These are phyloP conservation scores for Leccinum boreale DNA, from an alignment of 768 basidiomycete species.

Conservation along the genomic window DNA sequence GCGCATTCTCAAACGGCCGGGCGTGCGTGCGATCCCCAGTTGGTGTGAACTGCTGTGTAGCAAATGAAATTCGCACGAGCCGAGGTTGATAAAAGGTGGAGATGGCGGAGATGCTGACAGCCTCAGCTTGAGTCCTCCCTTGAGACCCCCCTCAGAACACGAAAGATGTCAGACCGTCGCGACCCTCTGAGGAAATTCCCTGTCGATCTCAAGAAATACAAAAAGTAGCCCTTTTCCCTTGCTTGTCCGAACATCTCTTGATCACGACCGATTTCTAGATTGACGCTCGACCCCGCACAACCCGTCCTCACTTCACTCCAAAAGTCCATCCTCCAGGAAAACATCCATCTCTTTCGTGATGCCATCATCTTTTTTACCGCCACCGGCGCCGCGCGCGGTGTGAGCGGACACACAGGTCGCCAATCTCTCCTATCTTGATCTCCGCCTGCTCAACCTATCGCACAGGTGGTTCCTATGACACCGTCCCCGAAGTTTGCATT, in stretches of 20 bases:
- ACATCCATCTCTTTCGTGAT: slow-evolving; percentile 83
- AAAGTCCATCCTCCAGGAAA: slow-evolving; percentile 52
- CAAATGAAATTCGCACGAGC: slow-evolving; percentile 26
- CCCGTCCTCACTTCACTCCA: slow-evolving; percentile 62
- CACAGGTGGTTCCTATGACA: slow-evolving; percentile 63
- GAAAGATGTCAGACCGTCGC: slow-evolving; percentile 31
- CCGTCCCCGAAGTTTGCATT: slow-evolving; percentile 83
- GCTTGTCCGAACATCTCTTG: neutral
- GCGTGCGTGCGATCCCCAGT: too few relatives aligned
- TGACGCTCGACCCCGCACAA: slow-evolving; percentile 70
- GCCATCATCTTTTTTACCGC: slow-evolving; percentile 84
- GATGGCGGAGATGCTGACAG: slow-evolving; percentile 1
- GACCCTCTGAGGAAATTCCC: slow-evolving; percentile 55
- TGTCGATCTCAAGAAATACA: slow-evolving; percentile 73
- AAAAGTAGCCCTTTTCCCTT: slow-evolving; percentile 47
- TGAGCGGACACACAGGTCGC: slow-evolving; percentile 79
- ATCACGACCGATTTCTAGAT: slow-evolving; percentile 37
- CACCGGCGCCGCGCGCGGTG: slow-evolving; percentile 80
- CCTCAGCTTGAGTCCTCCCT: neutral
- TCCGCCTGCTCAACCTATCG: slow-evolving; percentile 13
- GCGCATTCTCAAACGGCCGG: neutral
- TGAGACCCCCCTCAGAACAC: neutral
- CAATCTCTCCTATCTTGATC: neutral
- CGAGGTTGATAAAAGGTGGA: slow-evolving; percentile 19
- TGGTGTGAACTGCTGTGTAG: neutral